Evolutionary conservation across 2,329 filamentous ascomycete genomes (phyloP), one percentile per base, ranked within the genome.

Genomic region (Ophiostoma novo-ulmi): DNA sequence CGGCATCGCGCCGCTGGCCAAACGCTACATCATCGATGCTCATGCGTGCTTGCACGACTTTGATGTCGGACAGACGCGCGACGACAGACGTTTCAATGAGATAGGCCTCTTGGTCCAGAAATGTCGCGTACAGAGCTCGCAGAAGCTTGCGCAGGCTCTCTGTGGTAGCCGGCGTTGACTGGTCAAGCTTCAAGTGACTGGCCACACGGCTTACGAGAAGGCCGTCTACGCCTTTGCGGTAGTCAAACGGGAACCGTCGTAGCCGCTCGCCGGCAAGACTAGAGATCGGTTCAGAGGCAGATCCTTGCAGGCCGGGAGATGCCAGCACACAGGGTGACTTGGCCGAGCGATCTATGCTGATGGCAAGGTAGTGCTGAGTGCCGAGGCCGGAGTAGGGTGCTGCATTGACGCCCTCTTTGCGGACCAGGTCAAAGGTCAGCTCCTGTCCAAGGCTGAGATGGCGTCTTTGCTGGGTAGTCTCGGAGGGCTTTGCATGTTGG

Each of bases 311-410:
- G 5, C 39, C 31, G 0, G 86, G 83, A 1, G 89, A 87, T 11
- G 84, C 85, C 71, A 90, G 81, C 64, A 93, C 84, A 75, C 87
- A 89, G 2, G 90, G 90, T 10, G 82, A 85, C 68, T 86, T 81
- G 20, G 83, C 81, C 14, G 84, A 83, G 68, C 91, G 85, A 77
- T 92, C 88, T 67, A 93, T 82, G 5, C 86, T 86, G 70, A 94
- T 82, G 52, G 86, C 87, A 13, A 93, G 76, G 65, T 87, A 85
- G 71, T 84, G 82, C 41, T 81, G 80, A 2, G 79, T 78, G 2
- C 77, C 63, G n/a, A 39, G 63, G 10, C 63, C 63, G 3, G 79
- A 76, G 70, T 81, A 75, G 64, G 79, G 74, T 64, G 79, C 75
- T 69, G 83, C 79, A 71, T 80, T 75, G 73, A 89, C 80, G 10